Base-by-base conservation (phyloP, 495 filamentous ascomycete genomes). In the Hyaloscypha bicolor region DNA sequence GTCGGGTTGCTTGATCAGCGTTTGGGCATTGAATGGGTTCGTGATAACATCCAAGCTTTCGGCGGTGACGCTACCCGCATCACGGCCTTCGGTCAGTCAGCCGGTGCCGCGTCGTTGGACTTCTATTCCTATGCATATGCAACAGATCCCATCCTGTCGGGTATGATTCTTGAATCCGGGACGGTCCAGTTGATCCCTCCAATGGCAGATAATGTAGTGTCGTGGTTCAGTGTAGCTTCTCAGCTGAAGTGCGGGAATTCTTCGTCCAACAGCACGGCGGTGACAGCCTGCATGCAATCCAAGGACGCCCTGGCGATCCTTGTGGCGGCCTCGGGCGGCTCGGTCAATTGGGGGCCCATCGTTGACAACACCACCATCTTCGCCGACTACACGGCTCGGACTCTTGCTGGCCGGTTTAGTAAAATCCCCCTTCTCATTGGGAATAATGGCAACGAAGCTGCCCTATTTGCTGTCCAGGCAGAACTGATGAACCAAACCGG, bases 21-120 rank as follows among this genome's bases (percentile, higher is more conserved):
- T 2, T 79, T 88, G 35, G 90, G 87, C 14, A 76, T 93, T 14
- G 75, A 91, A 68, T 93, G 91, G 91, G 84, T 92, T 22, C 83
- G 89, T 62, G 80, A 86, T 63, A 79, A 92, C 71, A 91, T 92
- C 65, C 75, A 78, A 60, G 77, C 81, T 3, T 92, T 93, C 68
- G 89, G 89, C 6, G 91, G 91, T 16, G 87, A 93, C 70, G 80
- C 85, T 4, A 66, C 72, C n/a, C 76, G 81, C 59, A 85, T 93
- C 48, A 93, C 90, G 0, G 80, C 93, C 1, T 83, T 81, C 78
- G 83, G 82, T 2, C 81, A 82, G 63, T 83, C 80, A 31, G 82
- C 85, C 12, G 84, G 85, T 12, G 78, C 78, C 16, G 69, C 79
- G 6, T 75, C 82, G 1, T 80, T 82, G 4, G 85, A 85, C 64